Conservation (phyloP, 169 alveolate genomes). For the Babesia bigemina region DNA sequence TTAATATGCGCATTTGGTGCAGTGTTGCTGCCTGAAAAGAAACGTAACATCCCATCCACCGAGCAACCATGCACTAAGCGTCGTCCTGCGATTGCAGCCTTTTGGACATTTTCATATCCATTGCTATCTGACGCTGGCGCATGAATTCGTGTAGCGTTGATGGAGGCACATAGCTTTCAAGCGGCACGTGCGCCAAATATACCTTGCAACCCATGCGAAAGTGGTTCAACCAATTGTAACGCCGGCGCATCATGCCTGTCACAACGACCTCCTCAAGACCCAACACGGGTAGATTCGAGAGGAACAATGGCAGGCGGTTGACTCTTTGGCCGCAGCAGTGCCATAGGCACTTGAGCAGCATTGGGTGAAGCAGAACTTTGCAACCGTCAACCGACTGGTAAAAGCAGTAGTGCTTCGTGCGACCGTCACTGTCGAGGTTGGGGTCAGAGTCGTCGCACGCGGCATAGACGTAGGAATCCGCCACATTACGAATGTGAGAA, state of each 20-base stretch:
- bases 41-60: too few relatives aligned
- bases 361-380: constrained; percentile 31
- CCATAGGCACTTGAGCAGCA: constrained; percentile 43
- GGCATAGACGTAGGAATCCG: constrained; percentile 31
- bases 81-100: constrained; percentile 19
- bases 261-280: constrained; percentile 37
- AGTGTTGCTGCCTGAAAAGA: too few relatives aligned
- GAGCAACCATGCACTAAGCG: background rate
- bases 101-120: constrained; percentile 30
- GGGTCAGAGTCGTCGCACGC: background rate
- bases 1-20: too few relatives aligned
- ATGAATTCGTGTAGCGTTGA: background rate
- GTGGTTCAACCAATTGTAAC: constrained; percentile 39
- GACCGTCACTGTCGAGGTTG: constrained; percentile 12
- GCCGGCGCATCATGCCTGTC: constrained; percentile 21
- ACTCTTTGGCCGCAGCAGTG: constrained; percentile 26
- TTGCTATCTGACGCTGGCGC: constrained; percentile 26
- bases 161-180: constrained; percentile 27
- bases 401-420: constrained; percentile 29
- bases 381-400: constrained; percentile 42
- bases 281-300: constrained; percentile 28
- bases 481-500: constrained; percentile 4
- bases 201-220: constrained; percentile 45
- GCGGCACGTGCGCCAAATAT: constrained; percentile 37
- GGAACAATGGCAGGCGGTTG: constrained; percentile 27